A percentile compares a stretch with the other conserved stretches of the same genome.
Conservation (phyloP, 1,139 yeast genomes). For the Diutina neorugosa region DNA sequence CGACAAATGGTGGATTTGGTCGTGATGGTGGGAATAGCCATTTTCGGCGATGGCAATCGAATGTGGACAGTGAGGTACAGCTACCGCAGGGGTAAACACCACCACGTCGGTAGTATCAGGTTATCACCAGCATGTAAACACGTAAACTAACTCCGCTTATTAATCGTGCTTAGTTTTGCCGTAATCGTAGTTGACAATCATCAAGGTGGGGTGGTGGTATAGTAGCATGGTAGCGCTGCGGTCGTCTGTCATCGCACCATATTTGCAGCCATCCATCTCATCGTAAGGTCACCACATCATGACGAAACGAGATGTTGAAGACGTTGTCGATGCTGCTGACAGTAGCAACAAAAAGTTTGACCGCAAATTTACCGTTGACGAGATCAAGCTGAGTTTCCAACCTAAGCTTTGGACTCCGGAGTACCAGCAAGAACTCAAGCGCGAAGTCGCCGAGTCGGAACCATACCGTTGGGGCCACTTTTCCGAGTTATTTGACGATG, state of each 20-base stretch:
- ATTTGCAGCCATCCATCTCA: background rate
- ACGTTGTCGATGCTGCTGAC: background rate
- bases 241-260: background rate
- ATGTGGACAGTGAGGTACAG: background rate
- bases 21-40: background rate
- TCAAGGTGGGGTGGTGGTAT: too few species aligned
- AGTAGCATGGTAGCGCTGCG: background rate
- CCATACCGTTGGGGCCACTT: slow-evolving; percentile 93
- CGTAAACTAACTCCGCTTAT: background rate
- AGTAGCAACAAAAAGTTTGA: slow-evolving; percentile 3
- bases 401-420: slow-evolving; percentile 38
- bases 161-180: background rate
- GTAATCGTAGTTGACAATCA: too few species aligned
- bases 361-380: slow-evolving; percentile 16
- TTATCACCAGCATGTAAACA: background rate
- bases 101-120: background rate
- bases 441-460: slow-evolving; percentile 36
- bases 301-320: background rate
- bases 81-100: background rate
- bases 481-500: slow-evolving; percentile 59
- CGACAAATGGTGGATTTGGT: background rate
- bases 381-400: slow-evolving; percentile 40
- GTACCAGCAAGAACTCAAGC: slow-evolving; percentile 29
- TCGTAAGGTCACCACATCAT: background rate
- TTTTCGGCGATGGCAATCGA: background rate